Base-by-base conservation (phyloP, 257 asterid genomes). In the Asclepias syriaca region DNA sequence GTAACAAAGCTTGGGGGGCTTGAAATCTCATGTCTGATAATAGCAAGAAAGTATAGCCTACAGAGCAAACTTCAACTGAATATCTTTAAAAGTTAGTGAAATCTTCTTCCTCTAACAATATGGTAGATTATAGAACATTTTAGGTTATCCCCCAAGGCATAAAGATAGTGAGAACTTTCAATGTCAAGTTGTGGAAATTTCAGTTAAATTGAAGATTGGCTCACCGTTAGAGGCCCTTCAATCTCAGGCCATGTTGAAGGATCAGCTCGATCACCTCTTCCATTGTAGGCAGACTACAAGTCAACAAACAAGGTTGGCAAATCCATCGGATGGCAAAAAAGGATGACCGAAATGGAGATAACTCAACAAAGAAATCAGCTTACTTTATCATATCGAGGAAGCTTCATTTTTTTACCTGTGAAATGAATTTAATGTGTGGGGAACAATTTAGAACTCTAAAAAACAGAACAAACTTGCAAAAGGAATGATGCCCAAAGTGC, bases 351-450 rank as follows among this genome's bases (percentile, higher is more conserved):
- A 70, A 82, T 39, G 48, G 73, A 80, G 68, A 74, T 71, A 48
- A 48, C 72, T 68, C 65, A 71, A 49, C 34, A 53, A 29, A 48
- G 55, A 65, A 34, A 55, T 49, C 68, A 70, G 67, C 87, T 70
- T 80, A 90, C 99, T 92, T 95, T 92, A 81, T 95, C 79, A 75
- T 95, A 95, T 59, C 96, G 95, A 75, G 99, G 98, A 74, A 92
- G 85, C 91, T 89, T 92, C 89, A 95, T 79, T 81, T 89, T 92
- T 77, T 57, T 49, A 73, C 98, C 98, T 95, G 86, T 66, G 75
- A 29, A 29, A 29, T 29, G 72, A 74, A 71, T 72, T 66, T 49
- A 50, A 61, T 16, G 15, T 46, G 57, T 2, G 9, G 53, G 9
- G 61, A 29, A 59, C n/a, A 61, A 53, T 21, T 43, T n/a, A 45